Conservation (phyloP, 306 rosid genomes). For the Macrotyloma uniflorum region DNA sequence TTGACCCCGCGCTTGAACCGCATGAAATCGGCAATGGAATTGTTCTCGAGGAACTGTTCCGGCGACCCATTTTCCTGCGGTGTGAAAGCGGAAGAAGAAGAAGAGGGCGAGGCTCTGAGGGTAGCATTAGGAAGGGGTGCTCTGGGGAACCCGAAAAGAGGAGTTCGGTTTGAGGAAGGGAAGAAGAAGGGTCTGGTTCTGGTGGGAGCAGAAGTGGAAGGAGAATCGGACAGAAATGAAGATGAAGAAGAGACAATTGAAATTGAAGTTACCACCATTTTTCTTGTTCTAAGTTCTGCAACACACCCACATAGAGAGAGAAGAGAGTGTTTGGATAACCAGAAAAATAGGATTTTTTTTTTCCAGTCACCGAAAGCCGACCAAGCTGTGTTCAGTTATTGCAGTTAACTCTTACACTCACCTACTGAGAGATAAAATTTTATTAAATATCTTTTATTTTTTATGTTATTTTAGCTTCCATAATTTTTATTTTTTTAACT, state of each 20-base stretch:
- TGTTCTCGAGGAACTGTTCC: constrained; percentile 61
- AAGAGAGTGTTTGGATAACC: constrained; percentile 44
- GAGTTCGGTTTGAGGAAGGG: constrained; percentile 37
- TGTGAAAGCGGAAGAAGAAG: constrained; percentile 32
- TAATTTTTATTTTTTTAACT: too few relatives aligned
- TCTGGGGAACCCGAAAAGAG: constrained; percentile 32
- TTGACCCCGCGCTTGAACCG: constrained; percentile 68
- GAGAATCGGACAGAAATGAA: constrained; percentile 52
- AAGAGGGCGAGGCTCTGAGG: constrained; percentile 8
- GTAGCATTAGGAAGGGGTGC: constrained; percentile 28
- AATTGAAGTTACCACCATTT: constrained; percentile 56
- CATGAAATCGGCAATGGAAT: constrained; percentile 90
- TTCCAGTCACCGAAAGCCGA: constrained; percentile 25
- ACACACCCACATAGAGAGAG: neutral
- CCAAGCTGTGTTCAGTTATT: neutral
- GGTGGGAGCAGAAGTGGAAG: constrained; percentile 49
- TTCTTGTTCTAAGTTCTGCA: neutral
- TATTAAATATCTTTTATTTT: neutral
- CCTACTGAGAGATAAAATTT: neutral
- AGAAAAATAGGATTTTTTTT: constrained; percentile 27
- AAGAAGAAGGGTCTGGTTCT: constrained; percentile 39
- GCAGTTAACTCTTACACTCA: constrained; percentile 21
- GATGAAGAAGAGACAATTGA: constrained; percentile 62
- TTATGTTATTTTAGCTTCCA: too few relatives aligned
- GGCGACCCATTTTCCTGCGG: constrained; percentile 62